A percentile compares a stretch with the other conserved stretches of the same genome.
phyloP scores from a whole-genome alignment of 1,284 basidiomycete genomes.

The Tetrapyrgos nigripes region DNA sequence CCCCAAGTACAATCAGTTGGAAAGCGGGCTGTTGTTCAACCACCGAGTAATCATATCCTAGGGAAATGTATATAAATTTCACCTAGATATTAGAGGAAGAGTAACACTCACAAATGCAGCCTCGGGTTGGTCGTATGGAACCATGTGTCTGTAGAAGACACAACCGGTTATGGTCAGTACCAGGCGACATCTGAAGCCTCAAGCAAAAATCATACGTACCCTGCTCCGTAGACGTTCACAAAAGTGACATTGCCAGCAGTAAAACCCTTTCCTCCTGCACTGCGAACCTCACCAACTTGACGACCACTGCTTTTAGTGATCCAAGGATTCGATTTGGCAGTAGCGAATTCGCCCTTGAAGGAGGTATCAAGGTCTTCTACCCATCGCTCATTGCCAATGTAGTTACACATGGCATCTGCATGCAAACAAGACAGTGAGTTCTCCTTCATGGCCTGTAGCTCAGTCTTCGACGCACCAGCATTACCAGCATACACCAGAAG shows the following conservation, averaged over 20 bases:
- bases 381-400: constrained; percentile 78
- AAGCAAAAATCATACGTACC: constrained; percentile 49
- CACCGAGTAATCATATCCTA: constrained; percentile 42
- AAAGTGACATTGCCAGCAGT: constrained; percentile 81
- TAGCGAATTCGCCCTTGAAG: constrained; percentile 68
- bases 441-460: background rate
- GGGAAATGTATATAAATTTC: constrained; percentile 5
- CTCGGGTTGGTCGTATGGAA: constrained; percentile 84
- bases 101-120: constrained; percentile 64
- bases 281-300: constrained; percentile 63
- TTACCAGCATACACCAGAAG: constrained; percentile 87
- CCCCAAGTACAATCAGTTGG: no score
- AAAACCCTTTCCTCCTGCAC: constrained; percentile 63
- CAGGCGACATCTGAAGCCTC: background rate
- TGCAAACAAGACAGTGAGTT: constrained; percentile 34
- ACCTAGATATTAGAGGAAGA: background rate
- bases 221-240: constrained; percentile 75
- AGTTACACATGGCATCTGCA: constrained; percentile 88
- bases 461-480: constrained; percentile 49
- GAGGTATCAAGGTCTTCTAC: constrained; percentile 63
- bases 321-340: constrained; percentile 61
- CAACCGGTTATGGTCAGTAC: constrained; percentile 6
- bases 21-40: constrained; percentile 41
- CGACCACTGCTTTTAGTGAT: constrained; percentile 51
- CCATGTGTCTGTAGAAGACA: constrained; percentile 74